Base-by-base conservation (phyloP, 2,329 filamentous ascomycete genomes). In the Penicillium palitans region DNA sequence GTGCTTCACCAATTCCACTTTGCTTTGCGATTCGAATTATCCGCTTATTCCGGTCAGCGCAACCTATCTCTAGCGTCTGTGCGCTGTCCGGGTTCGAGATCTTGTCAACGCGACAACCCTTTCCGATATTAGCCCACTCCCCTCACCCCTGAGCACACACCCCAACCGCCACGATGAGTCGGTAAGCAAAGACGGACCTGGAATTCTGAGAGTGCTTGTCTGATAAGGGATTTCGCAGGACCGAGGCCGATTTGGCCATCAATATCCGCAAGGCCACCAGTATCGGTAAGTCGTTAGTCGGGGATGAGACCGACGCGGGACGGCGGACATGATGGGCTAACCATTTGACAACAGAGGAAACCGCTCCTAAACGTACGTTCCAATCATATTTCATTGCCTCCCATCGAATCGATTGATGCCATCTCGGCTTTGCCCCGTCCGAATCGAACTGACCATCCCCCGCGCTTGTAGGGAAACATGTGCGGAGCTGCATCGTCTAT, bases 401-500 rank as follows among this genome's bases (percentile, higher is more conserved):
- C n/a, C 24, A 31, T 50, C 33, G 41, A 57, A n/a, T 41, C 46
- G 45, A 60, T 59, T 61, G 51, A 58, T 54, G 37, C 45, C 45
- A 24, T 17, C 24, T 42, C 47, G 55, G 25, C 60, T 44, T 45
- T 40, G 41, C 27, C 47, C 44, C 33, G 39, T 47, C 49, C 33
- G 42, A 49, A 53, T 37, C 35, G 31, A 45, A 41, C 53, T 56
- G 42, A 54, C 54, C 44, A 42, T 49, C 55, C 55, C 56, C 53
- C 53, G 39, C 31, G 27, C 52, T 56, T 54, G 39, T 70, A 84
- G 85, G 84, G 61, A 99, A 99, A 80, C 95, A 99, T 90, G 95
- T 99, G 58, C 90, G 95, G 72, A 92, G 90, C 76, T 96, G 91
- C 74, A 99, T 99, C 70, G 93, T 99, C 46, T 98, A 98, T 77